Conservation (phyloP, 2,329 filamentous ascomycete species). For the Aureobasidium sp. region DNA sequence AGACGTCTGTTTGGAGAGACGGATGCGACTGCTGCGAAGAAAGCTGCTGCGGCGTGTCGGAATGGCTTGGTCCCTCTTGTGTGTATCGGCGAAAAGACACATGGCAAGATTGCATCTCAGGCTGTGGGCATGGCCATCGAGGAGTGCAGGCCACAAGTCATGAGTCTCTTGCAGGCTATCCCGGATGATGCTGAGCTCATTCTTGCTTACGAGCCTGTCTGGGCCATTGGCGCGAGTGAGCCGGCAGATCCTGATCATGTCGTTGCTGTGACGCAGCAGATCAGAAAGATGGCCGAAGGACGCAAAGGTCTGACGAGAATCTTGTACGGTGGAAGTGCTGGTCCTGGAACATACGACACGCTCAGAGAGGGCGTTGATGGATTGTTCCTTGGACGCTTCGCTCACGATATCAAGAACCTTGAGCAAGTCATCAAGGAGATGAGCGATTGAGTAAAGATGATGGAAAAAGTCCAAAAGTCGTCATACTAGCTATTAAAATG, state of each 20-base stretch:
- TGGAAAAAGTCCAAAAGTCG: background rate
- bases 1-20: conserved; percentile 65
- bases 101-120: conserved; percentile 35
- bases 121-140: conserved; percentile 52
- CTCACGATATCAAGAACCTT: conserved; percentile 65
- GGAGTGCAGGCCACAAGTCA: conserved; percentile 60
- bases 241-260: conserved; percentile 69
- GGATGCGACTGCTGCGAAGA: conserved; percentile 58
- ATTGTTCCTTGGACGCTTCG: conserved; percentile 73
- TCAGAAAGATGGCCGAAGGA: conserved; percentile 48
- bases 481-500: background rate
- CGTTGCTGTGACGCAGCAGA: conserved; percentile 56
- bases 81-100: conserved; percentile 66
- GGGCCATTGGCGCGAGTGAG: conserved; percentile 71
- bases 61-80: conserved; percentile 70
- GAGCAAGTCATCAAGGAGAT: conserved; percentile 66
- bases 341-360: conserved; percentile 63
- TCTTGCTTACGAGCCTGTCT: conserved; percentile 80
- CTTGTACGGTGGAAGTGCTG: conserved; percentile 75
- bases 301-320: conserved; percentile 56
- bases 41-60: conserved; percentile 58
- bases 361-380: conserved; percentile 67
- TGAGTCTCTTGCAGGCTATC: conserved; percentile 53
- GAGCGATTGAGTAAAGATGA: conserved; percentile 29
- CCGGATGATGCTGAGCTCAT: conserved; percentile 59